phyloP scores from a whole-genome alignment of 2,329 filamentous ascomycete species.

The Colletotrichum limetticola region DNA sequence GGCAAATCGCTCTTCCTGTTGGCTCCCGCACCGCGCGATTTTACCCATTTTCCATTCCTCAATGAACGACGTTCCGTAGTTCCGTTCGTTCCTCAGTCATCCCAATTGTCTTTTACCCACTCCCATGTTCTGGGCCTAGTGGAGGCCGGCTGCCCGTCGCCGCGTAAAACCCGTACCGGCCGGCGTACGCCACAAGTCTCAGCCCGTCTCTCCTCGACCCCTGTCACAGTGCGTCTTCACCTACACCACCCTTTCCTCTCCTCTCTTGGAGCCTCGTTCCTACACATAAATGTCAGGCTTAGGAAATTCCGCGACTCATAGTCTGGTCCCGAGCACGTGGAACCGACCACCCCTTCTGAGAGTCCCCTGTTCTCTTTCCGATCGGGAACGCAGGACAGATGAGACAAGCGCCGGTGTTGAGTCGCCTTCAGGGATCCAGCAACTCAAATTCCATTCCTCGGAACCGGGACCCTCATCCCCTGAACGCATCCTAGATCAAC shows the following conservation, averaged over 20 bases:
- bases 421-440: constrained; percentile 30
- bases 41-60: constrained; percentile 7
- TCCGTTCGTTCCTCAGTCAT: not conserved
- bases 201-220: constrained; percentile 13
- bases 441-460: constrained; percentile 32
- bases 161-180: constrained; percentile 24
- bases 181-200: constrained; percentile 18
- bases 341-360: not conserved
- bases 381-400: constrained; percentile 30
- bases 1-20: not conserved
- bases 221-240: constrained; percentile 18
- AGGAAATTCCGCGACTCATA: not conserved
- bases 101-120: not conserved
- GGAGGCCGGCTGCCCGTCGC: not conserved
- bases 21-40: not conserved
- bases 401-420: constrained; percentile 29
- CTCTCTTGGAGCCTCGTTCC: constrained; percentile 4
- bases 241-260: constrained; percentile 24
- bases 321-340: constrained; percentile 30
- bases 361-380: constrained; percentile 8
- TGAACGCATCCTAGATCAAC: not conserved
- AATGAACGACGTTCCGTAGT: not conserved
- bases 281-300: not conserved
- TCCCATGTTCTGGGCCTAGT: not conserved
- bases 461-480: not conserved